phyloP scores from a whole-genome alignment of 1,284 basidiomycete genomes.

The Boletus sp. region DNA sequence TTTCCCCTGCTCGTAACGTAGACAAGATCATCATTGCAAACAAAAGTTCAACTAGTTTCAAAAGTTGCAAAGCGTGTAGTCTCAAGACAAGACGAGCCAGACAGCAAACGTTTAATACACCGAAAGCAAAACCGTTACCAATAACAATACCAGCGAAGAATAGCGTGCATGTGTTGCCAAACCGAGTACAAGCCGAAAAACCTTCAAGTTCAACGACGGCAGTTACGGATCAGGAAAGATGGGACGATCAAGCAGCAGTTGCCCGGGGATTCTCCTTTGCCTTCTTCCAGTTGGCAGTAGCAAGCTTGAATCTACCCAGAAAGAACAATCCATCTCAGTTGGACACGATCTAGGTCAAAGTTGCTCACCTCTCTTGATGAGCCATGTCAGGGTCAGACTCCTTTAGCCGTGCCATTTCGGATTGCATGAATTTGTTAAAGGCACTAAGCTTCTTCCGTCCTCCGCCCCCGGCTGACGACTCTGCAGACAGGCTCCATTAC shows the following conservation, averaged over 20 bases:
- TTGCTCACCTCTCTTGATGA: slow-evolving; percentile 64
- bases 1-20: too few species aligned
- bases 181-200: slow-evolving; percentile 13
- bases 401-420: slow-evolving; percentile 71
- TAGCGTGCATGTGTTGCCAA: slow-evolving; percentile 18
- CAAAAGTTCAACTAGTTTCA: too few species aligned
- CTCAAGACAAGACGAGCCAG: background rate
- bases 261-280: slow-evolving; percentile 64
- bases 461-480: slow-evolving; percentile 39
- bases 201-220: slow-evolving; percentile 8
- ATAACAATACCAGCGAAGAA: slow-evolving; percentile 31
- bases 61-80: too few species aligned
- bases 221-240: slow-evolving; percentile 4
- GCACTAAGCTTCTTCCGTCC: slow-evolving; percentile 56
- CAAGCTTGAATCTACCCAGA: slow-evolving; percentile 59
- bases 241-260: slow-evolving; percentile 15
- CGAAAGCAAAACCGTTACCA: slow-evolving; percentile 28
- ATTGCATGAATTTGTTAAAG: slow-evolving; percentile 79
- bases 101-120: slow-evolving; percentile 19
- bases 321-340: slow-evolving; percentile 9
- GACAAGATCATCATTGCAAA: background rate
- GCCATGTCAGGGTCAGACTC: slow-evolving; percentile 63
- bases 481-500: slow-evolving; percentile 25
- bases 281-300: slow-evolving; percentile 73
- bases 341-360: slow-evolving; percentile 3